These are phyloP conservation scores for Aspergillus terreus DNA, from an alignment of 2,329 filamentous ascomycete species.

Conservation along the genomic window DNA sequence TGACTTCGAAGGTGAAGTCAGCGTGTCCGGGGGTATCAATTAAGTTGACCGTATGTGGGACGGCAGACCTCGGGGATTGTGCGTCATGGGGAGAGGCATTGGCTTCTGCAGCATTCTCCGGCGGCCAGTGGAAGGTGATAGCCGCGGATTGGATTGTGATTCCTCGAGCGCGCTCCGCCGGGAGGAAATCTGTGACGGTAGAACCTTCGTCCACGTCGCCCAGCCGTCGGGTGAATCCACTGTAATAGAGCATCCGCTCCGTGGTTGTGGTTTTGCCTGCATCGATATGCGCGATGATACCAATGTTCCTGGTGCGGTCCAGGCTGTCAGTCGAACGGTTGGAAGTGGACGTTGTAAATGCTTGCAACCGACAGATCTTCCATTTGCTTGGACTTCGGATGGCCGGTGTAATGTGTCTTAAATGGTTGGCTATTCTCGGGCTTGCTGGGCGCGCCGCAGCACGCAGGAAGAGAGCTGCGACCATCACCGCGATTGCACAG, in stretches of 20 bases:
- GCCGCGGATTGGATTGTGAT: constrained; percentile 98
- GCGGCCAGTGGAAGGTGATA: constrained; percentile 92
- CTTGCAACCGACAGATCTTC: constrained; percentile 7
- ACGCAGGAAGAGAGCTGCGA: constrained; percentile 28
- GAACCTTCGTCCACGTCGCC: constrained; percentile 96
- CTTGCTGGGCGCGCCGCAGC: constrained; percentile 19
- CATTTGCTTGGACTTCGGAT: not conserved
- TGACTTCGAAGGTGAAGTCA: constrained; percentile 95
- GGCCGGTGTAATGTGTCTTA: not conserved
- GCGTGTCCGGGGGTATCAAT: constrained; percentile 97
- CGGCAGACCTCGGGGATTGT: constrained; percentile 47
- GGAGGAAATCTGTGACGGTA: constrained; percentile 94
- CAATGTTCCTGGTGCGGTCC: constrained; percentile 81
- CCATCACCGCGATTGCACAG: constrained; percentile 22
- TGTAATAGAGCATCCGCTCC: constrained; percentile 98
- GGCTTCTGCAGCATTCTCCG: constrained; percentile 27
- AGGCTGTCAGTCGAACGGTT: constrained; percentile 34
- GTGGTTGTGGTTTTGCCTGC: constrained; percentile 98
- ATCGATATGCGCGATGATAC: constrained; percentile 98
- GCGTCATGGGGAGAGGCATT: constrained; percentile 15
- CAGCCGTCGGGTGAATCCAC: constrained; percentile 79
- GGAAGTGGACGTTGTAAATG: constrained; percentile 26
- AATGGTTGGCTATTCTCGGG: constrained; percentile 6
- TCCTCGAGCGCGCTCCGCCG: constrained; percentile 83
- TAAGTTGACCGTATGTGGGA: constrained; percentile 72